phyloP scores from a whole-genome alignment of 164 flowering plant species.

The Echeveria elegans region DNA sequence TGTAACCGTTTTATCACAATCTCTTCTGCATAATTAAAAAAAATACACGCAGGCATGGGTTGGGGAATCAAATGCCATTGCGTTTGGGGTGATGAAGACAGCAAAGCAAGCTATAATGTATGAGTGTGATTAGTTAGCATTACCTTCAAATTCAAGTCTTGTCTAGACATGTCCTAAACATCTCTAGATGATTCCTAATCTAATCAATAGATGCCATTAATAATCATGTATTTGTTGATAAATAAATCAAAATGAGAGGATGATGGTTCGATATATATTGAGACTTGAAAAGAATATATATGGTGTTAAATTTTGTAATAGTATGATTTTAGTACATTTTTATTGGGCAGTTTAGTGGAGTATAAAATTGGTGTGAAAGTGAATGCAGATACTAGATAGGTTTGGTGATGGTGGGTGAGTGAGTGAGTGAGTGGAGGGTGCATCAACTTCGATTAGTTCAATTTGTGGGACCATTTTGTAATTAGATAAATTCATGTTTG shows the following conservation, averaged over 20 bases:
- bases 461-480: not conserved
- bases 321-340: too few relatives aligned
- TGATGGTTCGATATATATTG: too few relatives aligned
- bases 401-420: too few relatives aligned
- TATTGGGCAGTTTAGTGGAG: not conserved
- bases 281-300: too few relatives aligned
- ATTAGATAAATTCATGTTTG: not conserved
- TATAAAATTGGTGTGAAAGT: not conserved
- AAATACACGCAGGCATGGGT: too few relatives aligned
- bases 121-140: not conserved
- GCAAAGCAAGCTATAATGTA: not conserved
- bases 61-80: not conserved
- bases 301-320: too few relatives aligned
- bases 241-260: too few relatives aligned
- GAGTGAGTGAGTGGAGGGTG: not conserved
- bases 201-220: not conserved
- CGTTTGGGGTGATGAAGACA: slow-evolving; percentile 5
- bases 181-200: not conserved
- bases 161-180: not conserved
- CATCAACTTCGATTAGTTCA: not conserved
- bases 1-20: too few relatives aligned
- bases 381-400: not conserved
- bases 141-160: not conserved
- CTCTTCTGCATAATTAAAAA: too few relatives aligned
- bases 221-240: too few relatives aligned